Conservation (phyloP, 768 basidiomycete species). For the Hortiboletus flavorubellus region DNA sequence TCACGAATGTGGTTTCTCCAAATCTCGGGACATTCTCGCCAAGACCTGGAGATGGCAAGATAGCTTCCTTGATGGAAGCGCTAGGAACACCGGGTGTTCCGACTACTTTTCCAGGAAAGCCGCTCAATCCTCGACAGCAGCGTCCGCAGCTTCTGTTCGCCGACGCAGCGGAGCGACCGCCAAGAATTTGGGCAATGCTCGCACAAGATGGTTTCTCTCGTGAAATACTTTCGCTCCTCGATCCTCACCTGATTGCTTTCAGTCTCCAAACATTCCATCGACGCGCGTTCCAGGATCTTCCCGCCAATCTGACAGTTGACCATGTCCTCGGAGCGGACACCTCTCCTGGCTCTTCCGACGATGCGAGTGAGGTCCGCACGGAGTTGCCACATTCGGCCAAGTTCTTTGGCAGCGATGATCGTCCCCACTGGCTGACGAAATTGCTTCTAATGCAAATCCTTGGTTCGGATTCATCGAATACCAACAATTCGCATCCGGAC, state of each 20-base stretch:
- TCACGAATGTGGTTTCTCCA: slow-evolving; percentile 33
- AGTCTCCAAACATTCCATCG: slow-evolving; percentile 65
- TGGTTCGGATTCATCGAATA: slow-evolving; percentile 49
- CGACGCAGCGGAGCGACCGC: slow-evolving; percentile 23
- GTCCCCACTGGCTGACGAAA: slow-evolving; percentile 80
- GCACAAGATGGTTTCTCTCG: slow-evolving; percentile 66
- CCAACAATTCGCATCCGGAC: slow-evolving; percentile 27
- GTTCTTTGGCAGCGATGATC: slow-evolving; percentile 66
- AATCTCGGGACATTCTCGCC: slow-evolving; percentile 53
- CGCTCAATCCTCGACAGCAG: slow-evolving; percentile 23
- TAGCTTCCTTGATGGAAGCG: slow-evolving; percentile 45
- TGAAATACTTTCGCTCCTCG: slow-evolving; percentile 61
- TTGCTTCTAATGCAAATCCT: slow-evolving; percentile 69
- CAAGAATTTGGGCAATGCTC: slow-evolving; percentile 49
- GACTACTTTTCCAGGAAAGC: slow-evolving; percentile 24
- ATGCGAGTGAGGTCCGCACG: neutral
- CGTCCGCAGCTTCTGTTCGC: slow-evolving; percentile 18
- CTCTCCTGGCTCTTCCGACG: slow-evolving; percentile 6
- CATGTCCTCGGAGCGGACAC: slow-evolving; percentile 38
- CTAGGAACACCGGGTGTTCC: slow-evolving; percentile 26
- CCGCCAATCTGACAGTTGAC: slow-evolving; percentile 50
- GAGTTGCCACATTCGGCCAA: slow-evolving; percentile 24
- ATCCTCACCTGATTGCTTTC: slow-evolving; percentile 56
- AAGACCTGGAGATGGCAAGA: slow-evolving; percentile 44
- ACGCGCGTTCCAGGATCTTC: slow-evolving; percentile 46